A percentile compares a stretch with the other conserved stretches of the same genome.
These are phyloP conservation scores for Phylloporus sp. DNA, from an alignment of 768 basidiomycete genomes.

Conservation along the genomic window DNA sequence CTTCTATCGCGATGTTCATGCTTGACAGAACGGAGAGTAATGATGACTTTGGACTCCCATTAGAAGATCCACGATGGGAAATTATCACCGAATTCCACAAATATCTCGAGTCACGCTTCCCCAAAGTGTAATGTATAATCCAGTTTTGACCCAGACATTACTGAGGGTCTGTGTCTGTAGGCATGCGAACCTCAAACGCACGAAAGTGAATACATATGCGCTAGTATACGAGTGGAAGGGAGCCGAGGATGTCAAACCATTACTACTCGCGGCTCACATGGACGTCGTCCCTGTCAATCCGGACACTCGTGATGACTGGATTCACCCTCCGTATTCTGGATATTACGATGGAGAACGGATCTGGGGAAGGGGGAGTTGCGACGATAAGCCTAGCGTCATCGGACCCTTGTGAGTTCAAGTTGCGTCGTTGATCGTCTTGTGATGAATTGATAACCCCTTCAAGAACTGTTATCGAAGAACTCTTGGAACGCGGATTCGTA, in stretches of 20 bases:
- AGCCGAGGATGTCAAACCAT: slow-evolving; percentile 49
- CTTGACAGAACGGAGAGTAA: slow-evolving; percentile 47
- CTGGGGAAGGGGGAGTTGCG: slow-evolving; percentile 46
- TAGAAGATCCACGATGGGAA: slow-evolving; percentile 43
- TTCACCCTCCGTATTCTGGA: slow-evolving; percentile 48
- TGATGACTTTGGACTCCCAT: slow-evolving; percentile 46
- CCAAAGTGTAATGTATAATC: slow-evolving; percentile 46
- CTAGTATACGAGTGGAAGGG: slow-evolving; percentile 60
- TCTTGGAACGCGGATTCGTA: slow-evolving; percentile 25
- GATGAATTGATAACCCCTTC: background rate
- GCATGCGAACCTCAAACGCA: slow-evolving; percentile 45
- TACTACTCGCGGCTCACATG: slow-evolving; percentile 47
- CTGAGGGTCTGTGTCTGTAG: slow-evolving; percentile 23
- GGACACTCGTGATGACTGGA: slow-evolving; percentile 44
- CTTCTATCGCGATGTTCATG: background rate
- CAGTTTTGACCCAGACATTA: background rate
- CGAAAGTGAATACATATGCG: slow-evolving; percentile 57
- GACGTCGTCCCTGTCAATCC: slow-evolving; percentile 53
- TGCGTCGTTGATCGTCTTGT: background rate
- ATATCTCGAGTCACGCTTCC: slow-evolving; percentile 46
- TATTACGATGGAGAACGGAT: slow-evolving; percentile 42
- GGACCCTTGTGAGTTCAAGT: slow-evolving; percentile 29
- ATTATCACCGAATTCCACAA: slow-evolving; percentile 23
- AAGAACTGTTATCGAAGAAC: slow-evolving; percentile 26
- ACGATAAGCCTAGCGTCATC: slow-evolving; percentile 40